Evolutionary conservation across 345 rosid genomes (phyloP).

Genomic region (thale cress (Arabidopsis thaliana)): DNA sequence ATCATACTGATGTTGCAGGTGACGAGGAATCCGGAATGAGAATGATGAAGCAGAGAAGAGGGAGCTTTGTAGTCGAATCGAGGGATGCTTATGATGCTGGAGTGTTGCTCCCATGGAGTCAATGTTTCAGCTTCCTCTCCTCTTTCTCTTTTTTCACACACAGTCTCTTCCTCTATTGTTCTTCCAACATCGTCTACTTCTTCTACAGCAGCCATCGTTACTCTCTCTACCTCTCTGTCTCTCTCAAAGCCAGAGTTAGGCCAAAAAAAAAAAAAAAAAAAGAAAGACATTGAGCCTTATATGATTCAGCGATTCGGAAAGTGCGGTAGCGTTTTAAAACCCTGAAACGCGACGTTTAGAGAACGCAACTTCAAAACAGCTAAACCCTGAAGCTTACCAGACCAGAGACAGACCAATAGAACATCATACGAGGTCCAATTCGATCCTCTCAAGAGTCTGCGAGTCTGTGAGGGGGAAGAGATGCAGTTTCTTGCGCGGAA

Average conservation of each 20-base stretch:
- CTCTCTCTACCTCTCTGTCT: not conserved
- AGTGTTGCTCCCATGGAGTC: conserved; percentile 92
- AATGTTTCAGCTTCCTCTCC: conserved; percentile 43
- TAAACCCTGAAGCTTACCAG: conserved; percentile 36
- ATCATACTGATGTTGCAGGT: conserved; percentile 77
- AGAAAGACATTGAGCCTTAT: not conserved
- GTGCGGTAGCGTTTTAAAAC: conserved; percentile 43
- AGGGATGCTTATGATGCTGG: conserved; percentile 64
- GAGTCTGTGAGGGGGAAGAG: conserved; percentile 11
- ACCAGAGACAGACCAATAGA: not conserved
- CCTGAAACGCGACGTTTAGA: conserved; percentile 34
- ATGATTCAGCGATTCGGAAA: conserved; percentile 18
- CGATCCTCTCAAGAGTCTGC: conserved; percentile 11
- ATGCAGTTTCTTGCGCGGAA: conserved; percentile 53
- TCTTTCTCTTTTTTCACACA: conserved; percentile 39
- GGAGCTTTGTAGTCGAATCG: conserved; percentile 94
- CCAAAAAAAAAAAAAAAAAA: not conserved
- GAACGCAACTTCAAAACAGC: conserved; percentile 32
- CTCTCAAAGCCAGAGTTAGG: not conserved
- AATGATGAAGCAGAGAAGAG: conserved; percentile 67
- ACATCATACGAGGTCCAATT: conserved; percentile 31
- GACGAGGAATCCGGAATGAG: conserved; percentile 84
- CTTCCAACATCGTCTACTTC: conserved; percentile 15
- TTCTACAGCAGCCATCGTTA: conserved; percentile 34
- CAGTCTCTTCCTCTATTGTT: conserved; percentile 27